phyloP scores from a whole-genome alignment of 2,329 filamentous ascomycete species.

The Emergomyces orientalis region DNA sequence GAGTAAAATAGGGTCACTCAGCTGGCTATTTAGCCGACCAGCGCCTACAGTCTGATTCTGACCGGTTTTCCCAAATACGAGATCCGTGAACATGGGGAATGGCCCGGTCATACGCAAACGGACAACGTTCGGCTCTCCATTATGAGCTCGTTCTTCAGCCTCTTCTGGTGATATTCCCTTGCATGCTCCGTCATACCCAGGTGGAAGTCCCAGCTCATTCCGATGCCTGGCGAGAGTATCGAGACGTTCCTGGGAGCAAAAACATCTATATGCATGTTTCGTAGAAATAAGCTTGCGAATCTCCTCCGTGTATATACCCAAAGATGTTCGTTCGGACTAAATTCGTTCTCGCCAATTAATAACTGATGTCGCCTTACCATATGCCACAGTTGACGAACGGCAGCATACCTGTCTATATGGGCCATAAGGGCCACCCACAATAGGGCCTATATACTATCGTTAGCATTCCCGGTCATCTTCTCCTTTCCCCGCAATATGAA shows the following conservation, averaged over 20 bases:
- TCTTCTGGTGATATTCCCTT: constrained; percentile 55
- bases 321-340: constrained; percentile 65
- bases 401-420: constrained; percentile 70
- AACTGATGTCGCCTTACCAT: neutral
- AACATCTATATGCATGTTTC: constrained; percentile 82
- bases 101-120: constrained; percentile 59
- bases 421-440: constrained; percentile 68
- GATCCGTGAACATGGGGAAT: constrained; percentile 60
- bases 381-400: neutral
- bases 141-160: constrained; percentile 58
- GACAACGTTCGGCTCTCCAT: constrained; percentile 65
- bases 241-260: constrained; percentile 68
- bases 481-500: constrained; percentile 4
- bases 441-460: constrained; percentile 50
- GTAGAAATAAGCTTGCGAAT: constrained; percentile 58
- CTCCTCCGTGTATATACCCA: constrained; percentile 57
- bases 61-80: constrained; percentile 61
- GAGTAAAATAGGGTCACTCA: constrained; percentile 78
- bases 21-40: constrained; percentile 37
- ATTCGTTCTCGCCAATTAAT: neutral
- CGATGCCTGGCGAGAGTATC: constrained; percentile 56
- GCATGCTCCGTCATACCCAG: constrained; percentile 65
- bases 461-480: constrained; percentile 6
- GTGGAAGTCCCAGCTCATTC: constrained; percentile 49
- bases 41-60: constrained; percentile 34